Percentiles rank a stretch among this genome's conserved stretches.
These are phyloP conservation scores for Colletotrichum graminicola DNA, from an alignment of 2,329 filamentous ascomycete genomes.

Conservation along the genomic window DNA sequence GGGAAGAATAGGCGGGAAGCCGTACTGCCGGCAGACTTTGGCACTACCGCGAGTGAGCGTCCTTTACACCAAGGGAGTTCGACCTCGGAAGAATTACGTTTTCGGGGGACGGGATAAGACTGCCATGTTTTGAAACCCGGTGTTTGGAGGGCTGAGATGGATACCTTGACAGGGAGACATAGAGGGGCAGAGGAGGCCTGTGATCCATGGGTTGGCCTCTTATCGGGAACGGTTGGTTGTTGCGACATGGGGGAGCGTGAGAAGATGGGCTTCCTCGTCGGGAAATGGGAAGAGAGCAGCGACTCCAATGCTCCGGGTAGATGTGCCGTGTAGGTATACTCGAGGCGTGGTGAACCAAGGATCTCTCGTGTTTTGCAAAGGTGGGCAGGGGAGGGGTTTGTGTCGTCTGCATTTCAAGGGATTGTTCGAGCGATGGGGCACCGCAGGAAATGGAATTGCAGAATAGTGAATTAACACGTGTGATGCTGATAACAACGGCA, in stretches of 20 bases:
- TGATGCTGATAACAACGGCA: neutral
- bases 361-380: constrained; percentile 23
- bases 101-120: neutral
- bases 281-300: neutral
- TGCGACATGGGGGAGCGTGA: neutral
- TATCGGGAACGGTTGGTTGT: constrained; percentile 4
- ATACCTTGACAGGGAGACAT: neutral
- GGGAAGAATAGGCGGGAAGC: constrained; percentile 17
- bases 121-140: constrained; percentile 22
- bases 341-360: neutral
- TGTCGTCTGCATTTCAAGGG: constrained; percentile 21
- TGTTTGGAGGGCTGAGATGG: constrained; percentile 10
- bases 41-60: neutral
- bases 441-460: neutral
- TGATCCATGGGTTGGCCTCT: neutral
- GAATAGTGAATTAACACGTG: neutral
- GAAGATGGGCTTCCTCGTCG: neutral
- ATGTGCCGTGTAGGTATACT: constrained; percentile 29
- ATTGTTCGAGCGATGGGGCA: constrained; percentile 3
- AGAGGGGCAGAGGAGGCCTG: neutral
- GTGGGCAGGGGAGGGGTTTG: constrained; percentile 12
- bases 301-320: constrained; percentile 12
- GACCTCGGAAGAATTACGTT: neutral
- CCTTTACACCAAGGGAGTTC: neutral
- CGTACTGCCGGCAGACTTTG: neutral